These are phyloP conservation scores for Adenanthera pavonina DNA, from an alignment of 306 rosid species.

Conservation along the genomic window DNA sequence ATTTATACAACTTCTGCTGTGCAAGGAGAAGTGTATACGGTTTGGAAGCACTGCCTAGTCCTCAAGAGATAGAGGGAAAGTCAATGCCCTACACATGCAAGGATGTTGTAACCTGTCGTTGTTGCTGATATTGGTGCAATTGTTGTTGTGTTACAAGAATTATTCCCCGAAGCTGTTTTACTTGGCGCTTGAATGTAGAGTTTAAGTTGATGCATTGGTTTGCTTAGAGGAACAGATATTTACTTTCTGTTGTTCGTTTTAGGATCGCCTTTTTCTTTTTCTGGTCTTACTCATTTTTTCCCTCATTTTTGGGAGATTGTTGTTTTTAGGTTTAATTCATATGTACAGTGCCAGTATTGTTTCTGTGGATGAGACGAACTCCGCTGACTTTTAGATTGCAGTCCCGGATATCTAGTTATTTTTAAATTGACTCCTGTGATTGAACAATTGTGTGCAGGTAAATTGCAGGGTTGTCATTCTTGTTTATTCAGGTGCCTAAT, in stretches of 20 bases:
- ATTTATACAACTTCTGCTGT: conserved; percentile 80
- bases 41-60: conserved; percentile 70
- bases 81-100: conserved; percentile 75
- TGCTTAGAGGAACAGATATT: conserved; percentile 39
- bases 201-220: conserved; percentile 26
- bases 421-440: conserved; percentile 13
- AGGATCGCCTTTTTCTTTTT: conserved; percentile 7
- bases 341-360: conserved; percentile 40
- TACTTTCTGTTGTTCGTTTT: conserved; percentile 32
- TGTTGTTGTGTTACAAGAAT: conserved; percentile 31
- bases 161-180: conserved; percentile 11
- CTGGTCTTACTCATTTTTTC: conserved; percentile 45
- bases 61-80: conserved; percentile 63
- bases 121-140: conserved; percentile 60
- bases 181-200: conserved; percentile 29
- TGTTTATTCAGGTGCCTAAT: background rate
- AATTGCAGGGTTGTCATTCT: conserved; percentile 3
- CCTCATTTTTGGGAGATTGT: conserved; percentile 39
- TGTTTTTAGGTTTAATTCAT: conserved; percentile 46
- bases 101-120: conserved; percentile 71
- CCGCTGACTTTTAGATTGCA: conserved; percentile 1
- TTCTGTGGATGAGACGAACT: conserved; percentile 27
- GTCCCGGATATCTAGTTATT: conserved; percentile 26
- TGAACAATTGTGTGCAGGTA: conserved; percentile 9
- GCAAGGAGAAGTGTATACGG: conserved; percentile 41